A percentile compares a stretch with the other conserved stretches of the same genome.
Evolutionary conservation across 257 asterid species (phyloP).

Genomic region (Primulina tabacum): DNA sequence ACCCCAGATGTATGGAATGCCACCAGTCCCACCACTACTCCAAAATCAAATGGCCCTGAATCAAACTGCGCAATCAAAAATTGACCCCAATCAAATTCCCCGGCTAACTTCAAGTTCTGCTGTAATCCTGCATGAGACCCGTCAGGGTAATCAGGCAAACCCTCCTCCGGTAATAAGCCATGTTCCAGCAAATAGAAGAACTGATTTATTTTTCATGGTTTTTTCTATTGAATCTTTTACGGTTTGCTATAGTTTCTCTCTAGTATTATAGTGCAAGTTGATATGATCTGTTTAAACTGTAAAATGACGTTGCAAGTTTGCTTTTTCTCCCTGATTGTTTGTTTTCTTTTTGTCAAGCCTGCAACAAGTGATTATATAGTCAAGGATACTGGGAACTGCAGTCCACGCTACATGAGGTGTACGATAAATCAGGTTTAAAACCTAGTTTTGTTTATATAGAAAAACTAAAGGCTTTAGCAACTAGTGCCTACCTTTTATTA

Average conservation of each 20-base stretch:
- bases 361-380: constrained; percentile 94
- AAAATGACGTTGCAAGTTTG: constrained; percentile 3
- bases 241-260: constrained; percentile 17
- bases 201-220: background rate
- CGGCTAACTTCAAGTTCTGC: constrained; percentile 70
- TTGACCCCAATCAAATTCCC: constrained; percentile 97
- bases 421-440: constrained; percentile 80
- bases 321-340: constrained; percentile 23
- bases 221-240: constrained; percentile 6
- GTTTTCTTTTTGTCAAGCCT: constrained; percentile 55
- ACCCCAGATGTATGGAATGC: constrained; percentile 84
- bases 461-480: background rate
- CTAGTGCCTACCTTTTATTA: background rate
- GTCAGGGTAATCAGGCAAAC: constrained; percentile 96
- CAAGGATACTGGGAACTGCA: constrained; percentile 94
- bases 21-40: constrained; percentile 56
- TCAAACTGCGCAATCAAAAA: constrained; percentile 82
- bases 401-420: constrained; percentile 97
- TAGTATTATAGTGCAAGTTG: constrained; percentile 20
- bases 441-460: constrained; percentile 21
- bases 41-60: constrained; percentile 69
- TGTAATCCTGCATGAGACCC: constrained; percentile 81
- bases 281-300: constrained; percentile 15
- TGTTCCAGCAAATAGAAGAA: background rate
- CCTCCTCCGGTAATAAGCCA: constrained; percentile 81